Percentiles rank a stretch among this genome's conserved stretches.
Conservation (phyloP, 495 filamentous ascomycete genomes). For the Lepraria neglecta region DNA sequence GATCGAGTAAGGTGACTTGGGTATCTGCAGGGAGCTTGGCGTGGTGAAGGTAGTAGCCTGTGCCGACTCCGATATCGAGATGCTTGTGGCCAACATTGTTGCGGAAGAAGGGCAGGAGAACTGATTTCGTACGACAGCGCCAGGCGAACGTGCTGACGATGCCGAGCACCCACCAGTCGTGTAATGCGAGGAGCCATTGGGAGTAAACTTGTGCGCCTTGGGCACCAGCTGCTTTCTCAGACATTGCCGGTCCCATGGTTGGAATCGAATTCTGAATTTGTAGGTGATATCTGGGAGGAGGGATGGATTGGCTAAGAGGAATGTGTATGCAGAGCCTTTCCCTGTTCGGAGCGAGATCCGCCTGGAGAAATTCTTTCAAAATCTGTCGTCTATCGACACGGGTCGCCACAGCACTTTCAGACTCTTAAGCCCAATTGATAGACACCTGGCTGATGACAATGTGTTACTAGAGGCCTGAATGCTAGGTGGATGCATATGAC, state of each 20-base stretch:
- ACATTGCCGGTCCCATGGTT: not conserved
- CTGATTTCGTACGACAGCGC: constrained; percentile 31
- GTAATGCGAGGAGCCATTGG: constrained; percentile 28
- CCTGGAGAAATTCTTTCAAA: too few species aligned
- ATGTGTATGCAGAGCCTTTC: too few species aligned
- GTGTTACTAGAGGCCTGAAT: too few species aligned
- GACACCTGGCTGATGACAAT: too few species aligned
- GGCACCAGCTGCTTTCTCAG: not conserved
- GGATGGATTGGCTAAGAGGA: too few species aligned
- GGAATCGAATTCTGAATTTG: not conserved
- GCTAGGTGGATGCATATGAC: too few species aligned
- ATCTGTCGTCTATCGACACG: too few species aligned
- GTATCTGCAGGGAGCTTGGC: constrained; percentile 34
- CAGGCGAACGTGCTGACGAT: constrained; percentile 33
- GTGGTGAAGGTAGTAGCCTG: constrained; percentile 35
- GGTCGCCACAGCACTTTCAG: too few species aligned
- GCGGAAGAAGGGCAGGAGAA: constrained; percentile 37
- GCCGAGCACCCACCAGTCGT: constrained; percentile 34
- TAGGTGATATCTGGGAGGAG: not conserved
- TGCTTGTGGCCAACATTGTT: constrained; percentile 31
- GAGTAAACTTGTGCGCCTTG: constrained; percentile 5
- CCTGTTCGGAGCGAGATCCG: too few species aligned
- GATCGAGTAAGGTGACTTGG: constrained; percentile 30
- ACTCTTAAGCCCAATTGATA: too few species aligned
- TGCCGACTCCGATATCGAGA: constrained; percentile 39